phyloP scores from a whole-genome alignment of 2,329 filamentous ascomycete species.

The Penicillium sp. region DNA sequence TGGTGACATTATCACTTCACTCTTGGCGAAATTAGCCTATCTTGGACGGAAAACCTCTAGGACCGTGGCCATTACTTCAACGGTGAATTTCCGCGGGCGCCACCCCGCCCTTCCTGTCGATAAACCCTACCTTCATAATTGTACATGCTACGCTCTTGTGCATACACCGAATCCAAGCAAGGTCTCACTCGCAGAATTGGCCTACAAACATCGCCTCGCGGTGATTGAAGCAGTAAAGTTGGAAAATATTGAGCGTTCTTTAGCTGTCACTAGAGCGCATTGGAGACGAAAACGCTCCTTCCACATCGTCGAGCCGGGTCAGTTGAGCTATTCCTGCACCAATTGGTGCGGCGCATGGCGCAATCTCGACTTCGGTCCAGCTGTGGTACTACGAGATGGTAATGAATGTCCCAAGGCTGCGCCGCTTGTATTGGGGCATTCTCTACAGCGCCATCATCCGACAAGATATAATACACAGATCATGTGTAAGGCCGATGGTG shows the following conservation, averaged over 20 bases:
- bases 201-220: neutral
- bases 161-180: neutral
- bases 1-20: neutral
- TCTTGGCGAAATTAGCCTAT: neutral
- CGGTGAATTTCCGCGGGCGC: neutral
- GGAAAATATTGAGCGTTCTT: neutral
- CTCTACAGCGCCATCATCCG: neutral
- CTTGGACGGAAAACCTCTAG: neutral
- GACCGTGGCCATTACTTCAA: neutral
- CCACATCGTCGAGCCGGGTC: neutral
- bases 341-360: conserved; percentile 1
- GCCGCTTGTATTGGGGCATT: neutral
- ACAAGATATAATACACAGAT: neutral
- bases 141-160: neutral
- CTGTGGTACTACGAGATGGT: neutral
- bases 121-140: neutral
- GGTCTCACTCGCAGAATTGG: neutral
- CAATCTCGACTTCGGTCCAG: neutral
- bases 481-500: neutral
- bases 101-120: neutral
- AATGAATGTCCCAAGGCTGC: neutral
- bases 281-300: neutral
- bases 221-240: neutral
- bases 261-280: neutral
- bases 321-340: neutral